Conservation (phyloP, 371 early-diverging fungal species). For the Mucor saturninus region DNA sequence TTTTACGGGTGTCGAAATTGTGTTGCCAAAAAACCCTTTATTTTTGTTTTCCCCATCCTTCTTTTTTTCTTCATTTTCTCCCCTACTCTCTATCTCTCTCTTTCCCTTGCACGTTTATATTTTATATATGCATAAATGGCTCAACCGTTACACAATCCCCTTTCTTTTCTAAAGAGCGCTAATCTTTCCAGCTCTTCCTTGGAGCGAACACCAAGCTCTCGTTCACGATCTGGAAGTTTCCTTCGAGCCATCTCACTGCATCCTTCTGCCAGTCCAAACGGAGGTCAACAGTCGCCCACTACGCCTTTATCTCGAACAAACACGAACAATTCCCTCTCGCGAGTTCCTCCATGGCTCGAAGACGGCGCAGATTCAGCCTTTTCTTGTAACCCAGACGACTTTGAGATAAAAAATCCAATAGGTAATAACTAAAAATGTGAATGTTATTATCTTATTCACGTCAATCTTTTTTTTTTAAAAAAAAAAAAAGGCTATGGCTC, state of each 20-base stretch:
- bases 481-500: slow-evolving; percentile 78
- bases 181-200: slow-evolving; percentile 13
- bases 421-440: slow-evolving; percentile 18
- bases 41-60: background rate
- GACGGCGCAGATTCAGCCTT: background rate
- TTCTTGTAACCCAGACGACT: slow-evolving; percentile 36
- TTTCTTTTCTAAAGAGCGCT: slow-evolving; percentile 15
- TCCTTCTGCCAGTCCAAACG: background rate
- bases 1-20: too few relatives aligned
- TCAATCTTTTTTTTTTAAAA: too few relatives aligned
- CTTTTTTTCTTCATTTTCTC: background rate
- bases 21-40: background rate
- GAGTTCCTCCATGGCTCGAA: background rate
- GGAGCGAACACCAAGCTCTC: slow-evolving; percentile 5
- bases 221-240: slow-evolving; percentile 19
- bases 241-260: slow-evolving; percentile 23
- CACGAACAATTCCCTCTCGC: slow-evolving; percentile 4
- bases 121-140: slow-evolving; percentile 11
- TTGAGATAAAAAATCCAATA: slow-evolving; percentile 44
- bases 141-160: slow-evolving; percentile 17
- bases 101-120: background rate
- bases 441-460: background rate
- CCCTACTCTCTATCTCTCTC: background rate
- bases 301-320: background rate
- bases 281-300: background rate